A percentile compares a stretch with the other conserved stretches of the same genome.
Conservation (phyloP, 768 basidiomycete species). For the Tulasnella sp. region DNA sequence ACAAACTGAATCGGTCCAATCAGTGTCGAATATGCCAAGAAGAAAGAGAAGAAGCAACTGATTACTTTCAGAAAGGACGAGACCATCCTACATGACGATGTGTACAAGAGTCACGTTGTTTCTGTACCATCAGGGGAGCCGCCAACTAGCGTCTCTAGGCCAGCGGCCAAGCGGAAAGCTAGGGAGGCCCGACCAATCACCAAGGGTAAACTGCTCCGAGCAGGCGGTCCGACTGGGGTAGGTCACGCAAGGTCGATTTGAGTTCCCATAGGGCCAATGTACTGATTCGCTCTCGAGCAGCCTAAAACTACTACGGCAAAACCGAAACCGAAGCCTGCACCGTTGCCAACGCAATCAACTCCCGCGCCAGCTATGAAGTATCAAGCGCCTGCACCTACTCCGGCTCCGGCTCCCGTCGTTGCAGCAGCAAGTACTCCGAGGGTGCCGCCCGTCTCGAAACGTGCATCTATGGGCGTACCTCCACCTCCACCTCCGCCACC, state of each 20-base stretch:
- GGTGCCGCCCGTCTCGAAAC: conserved; percentile 36
- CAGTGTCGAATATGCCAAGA: conserved; percentile 86
- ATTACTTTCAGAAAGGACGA: conserved; percentile 90
- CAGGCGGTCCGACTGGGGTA: conserved; percentile 48
- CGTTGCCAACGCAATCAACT: conserved; percentile 21
- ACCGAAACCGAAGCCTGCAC: conserved; percentile 27
- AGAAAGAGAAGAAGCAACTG: conserved; percentile 86
- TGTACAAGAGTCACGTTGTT: conserved; percentile 90
- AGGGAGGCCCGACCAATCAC: conserved; percentile 80
- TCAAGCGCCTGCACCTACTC: conserved; percentile 20
- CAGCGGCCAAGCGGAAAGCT: conserved; percentile 78
- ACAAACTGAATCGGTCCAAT: background rate
- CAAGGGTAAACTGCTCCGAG: conserved; percentile 66
- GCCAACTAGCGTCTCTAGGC: conserved; percentile 66
- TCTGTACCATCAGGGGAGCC: conserved; percentile 84
- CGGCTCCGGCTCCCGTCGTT: conserved; percentile 11
- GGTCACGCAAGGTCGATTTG: background rate
- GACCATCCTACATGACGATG: conserved; percentile 60
- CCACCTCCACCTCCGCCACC: conserved; percentile 33
- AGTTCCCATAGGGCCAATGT: background rate
- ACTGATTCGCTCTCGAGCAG: conserved; percentile 22
- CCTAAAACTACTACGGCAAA: conserved; percentile 16
- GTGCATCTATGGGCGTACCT: conserved; percentile 33
- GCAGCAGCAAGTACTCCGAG: conserved; percentile 26
- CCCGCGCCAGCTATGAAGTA: conserved; percentile 22